These are phyloP conservation scores for Kazachstania psychrophila DNA, from an alignment of 805 yeast genomes.

Conservation along the genomic window DNA sequence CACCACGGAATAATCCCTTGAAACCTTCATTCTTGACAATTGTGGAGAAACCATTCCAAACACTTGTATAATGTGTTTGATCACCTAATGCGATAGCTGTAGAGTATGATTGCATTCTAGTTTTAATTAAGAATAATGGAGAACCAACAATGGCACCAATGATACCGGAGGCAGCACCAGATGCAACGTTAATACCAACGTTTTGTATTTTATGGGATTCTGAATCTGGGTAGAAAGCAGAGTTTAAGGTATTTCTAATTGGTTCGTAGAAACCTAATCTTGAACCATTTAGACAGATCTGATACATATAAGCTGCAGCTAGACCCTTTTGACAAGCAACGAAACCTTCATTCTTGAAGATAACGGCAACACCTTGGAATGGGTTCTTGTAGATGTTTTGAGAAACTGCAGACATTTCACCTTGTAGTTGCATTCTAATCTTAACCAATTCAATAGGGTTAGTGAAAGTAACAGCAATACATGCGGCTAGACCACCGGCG, in stretches of 20 bases:
- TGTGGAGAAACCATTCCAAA: conserved; percentile 55
- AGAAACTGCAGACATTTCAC: conserved; percentile 58
- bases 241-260: conserved; percentile 51
- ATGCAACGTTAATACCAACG: conserved; percentile 52
- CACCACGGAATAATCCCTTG: conserved; percentile 76
- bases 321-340: conserved; percentile 86
- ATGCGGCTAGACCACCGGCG: conserved; percentile 92
- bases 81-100: conserved; percentile 64
- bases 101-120: conserved; percentile 93
- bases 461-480: conserved; percentile 95
- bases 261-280: conserved; percentile 94
- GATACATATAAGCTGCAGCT: conserved; percentile 81
- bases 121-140: conserved; percentile 85
- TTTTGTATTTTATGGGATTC: conserved; percentile 43
- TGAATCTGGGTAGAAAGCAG: conserved; percentile 40
- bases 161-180: conserved; percentile 80
- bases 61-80: conserved; percentile 76
- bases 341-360: conserved; percentile 74
- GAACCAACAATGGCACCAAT: conserved; percentile 87
- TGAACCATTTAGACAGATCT: conserved; percentile 86
- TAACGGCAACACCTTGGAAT: conserved; percentile 67
- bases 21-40: conserved; percentile 70
- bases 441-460: conserved; percentile 93
- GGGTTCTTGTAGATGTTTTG: conserved; percentile 69
- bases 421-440: conserved; percentile 94